Base-by-base conservation (phyloP, 2,329 filamentous ascomycete species). In the Bipolaris zeicola region DNA sequence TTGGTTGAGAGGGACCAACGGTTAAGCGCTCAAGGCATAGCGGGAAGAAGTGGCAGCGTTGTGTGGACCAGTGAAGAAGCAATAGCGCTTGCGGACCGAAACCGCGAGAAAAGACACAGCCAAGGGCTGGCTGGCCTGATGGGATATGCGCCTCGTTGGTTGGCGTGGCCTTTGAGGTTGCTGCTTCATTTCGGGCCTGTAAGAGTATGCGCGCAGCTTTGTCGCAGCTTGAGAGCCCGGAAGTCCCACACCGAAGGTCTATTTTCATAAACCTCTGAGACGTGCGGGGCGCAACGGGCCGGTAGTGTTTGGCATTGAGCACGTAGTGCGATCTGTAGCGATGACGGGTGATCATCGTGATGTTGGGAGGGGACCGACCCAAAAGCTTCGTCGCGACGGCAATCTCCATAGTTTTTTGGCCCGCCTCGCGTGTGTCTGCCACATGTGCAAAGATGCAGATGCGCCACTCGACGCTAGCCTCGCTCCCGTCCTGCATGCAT, bases 11-110 rank as follows among this genome's bases (percentile, higher is more conserved):
- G 8, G 26, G 36, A 10, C 26, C 41, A 45, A 36, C 50, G 63
- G 39, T 24, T 69, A 70, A 62, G 66, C 69, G 69, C 69, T 62
- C 46, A 20, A 50, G 52, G 46, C 43, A 54, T 31, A 57, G 56
- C 56, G 55, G 58, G 60, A 50, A 55, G 54, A 50, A 54, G 52
- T 57, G 62, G 67, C 64, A 65, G 60, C 52, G 61, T 45, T 52
- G 41, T 60, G 50, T 61, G 50, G 57, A 60, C 69, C 68, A 72
- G 61, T 69, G 61, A 63, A 60, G 39, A 58, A 45, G 57, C 67
- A 69, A 70, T 72, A 71, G 68, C 69, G 69, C 66, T 65, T 71
- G 60, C 48, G 44, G 52, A 26, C 55, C 62, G 64, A 72, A 72
- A 72, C 67, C 55, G 36, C 49, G 48, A 52, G 42, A 34, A 18